Evolutionary conservation across 495 filamentous ascomycete genomes (phyloP).

Genomic region (Xylaria flabelliformis): DNA sequence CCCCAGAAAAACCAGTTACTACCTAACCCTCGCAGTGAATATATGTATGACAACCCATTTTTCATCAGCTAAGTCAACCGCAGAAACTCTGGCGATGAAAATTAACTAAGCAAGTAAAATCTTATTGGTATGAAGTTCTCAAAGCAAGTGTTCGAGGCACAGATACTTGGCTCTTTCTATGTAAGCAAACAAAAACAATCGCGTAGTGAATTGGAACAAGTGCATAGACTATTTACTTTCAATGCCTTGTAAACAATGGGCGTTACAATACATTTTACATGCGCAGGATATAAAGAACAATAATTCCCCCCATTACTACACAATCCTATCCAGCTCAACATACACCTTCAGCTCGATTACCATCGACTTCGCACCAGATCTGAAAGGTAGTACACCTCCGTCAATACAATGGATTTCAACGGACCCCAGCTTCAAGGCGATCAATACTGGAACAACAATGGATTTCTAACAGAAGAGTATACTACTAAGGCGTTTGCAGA

Average conservation of each 20-base stretch:
- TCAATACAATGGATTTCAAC: not conserved
- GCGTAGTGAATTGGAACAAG: not conserved
- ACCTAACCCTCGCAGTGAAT: no score
- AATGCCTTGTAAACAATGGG: not conserved
- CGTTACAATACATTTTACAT: not conserved
- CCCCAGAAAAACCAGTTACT: no score
- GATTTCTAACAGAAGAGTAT: not conserved
- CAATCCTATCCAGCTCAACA: not conserved
- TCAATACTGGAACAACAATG: not conserved
- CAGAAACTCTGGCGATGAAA: no score
- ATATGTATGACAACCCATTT: no score
- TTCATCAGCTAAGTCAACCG: no score
- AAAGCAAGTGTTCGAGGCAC: not conserved
- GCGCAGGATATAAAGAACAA: not conserved
- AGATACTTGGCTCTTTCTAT: not conserved
- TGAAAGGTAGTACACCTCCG: not conserved
- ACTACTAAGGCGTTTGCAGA: not conserved
- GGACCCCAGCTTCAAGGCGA: no score
- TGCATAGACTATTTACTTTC: not conserved
- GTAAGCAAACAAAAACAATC: not conserved
- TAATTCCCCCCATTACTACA: not conserved
- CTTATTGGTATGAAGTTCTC: not conserved
- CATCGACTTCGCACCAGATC: not conserved
- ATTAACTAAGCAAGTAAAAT: not conserved
- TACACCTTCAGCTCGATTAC: not conserved